Base-by-base conservation (phyloP, 176 grass and related monocot species). In the Oryza rufipogon region DNA sequence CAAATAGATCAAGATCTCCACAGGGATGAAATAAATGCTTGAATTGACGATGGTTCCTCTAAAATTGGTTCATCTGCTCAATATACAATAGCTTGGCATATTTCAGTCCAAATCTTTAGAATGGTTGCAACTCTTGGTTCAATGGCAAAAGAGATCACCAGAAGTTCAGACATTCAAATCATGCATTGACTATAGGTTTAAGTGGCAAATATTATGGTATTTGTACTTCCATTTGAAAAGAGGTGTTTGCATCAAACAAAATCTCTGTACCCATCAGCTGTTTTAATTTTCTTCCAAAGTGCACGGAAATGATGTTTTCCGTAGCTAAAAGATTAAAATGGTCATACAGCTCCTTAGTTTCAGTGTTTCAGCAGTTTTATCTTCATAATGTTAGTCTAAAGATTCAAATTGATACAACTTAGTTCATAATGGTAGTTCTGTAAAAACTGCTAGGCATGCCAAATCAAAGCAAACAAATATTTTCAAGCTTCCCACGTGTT, bases 391-490 rank as follows among this genome's bases (percentile, higher is more conserved):
- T 45, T 28, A 79, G 61, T 46, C 61, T 66, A 26, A 36, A 26
- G 15, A 48, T 74, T 52, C 47, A 49, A 49, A 49, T 15, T 15
- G 13, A 13, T 4, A 15, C 9, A 15, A 49, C 47, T 49, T 49
- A 19, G 17, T 56, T 20, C 52, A 20, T 7, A 56, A 56, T 17
- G 13, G 17, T 20, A 7, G 48, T 75, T 48, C 28, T 33, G 47
- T 32, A 34, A 75, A 36, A 75, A 32, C 51, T 75, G 48, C 34
- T 56, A 56, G 48, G 52, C 33, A 56, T 75, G 49, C 36, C 26
- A 56, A 56, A 41, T 30, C 4, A 75, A 80, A 58, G 19, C 58
- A 88, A 42, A 73, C 65, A 39, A 87, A 82, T 36, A 75, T 28
- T 68, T 45, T 69, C 13, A 33, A 68, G 17, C 78, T 86, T 68